phyloP scores from a whole-genome alignment of 225 moss, liverwort and hornwort genomes.

The Ulota crispa region DNA sequence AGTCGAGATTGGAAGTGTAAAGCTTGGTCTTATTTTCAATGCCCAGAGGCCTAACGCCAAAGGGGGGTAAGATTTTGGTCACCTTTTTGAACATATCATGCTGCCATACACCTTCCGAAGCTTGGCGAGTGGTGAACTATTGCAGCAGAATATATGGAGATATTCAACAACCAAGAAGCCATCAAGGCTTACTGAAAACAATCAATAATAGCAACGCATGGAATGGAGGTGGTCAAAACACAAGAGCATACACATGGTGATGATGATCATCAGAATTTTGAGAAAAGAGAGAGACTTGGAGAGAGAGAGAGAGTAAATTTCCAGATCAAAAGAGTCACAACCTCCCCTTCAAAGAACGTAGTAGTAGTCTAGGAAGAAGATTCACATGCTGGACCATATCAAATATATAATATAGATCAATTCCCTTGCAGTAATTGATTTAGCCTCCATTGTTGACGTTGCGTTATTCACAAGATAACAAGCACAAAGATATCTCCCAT shows the following conservation, averaged over 20 bases:
- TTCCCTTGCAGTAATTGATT: conserved; percentile 17
- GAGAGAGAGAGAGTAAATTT: conserved; percentile 35
- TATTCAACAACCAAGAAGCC: conserved; percentile 54
- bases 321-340: conserved; percentile 82
- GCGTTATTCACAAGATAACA: conserved; percentile 31
- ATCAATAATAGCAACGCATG: conserved; percentile 20
- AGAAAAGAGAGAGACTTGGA: conserved; percentile 18
- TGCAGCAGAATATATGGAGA: conserved; percentile 57
- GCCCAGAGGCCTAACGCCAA: conserved; percentile 49
- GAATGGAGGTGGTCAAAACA: conserved; percentile 31
- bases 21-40: conserved; percentile 95
- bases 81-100: conserved; percentile 92
- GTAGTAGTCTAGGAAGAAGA: conserved; percentile 29
- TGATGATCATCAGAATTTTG: conserved; percentile 32
- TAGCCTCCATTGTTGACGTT: conserved; percentile 28
- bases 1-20: conserved; percentile 93
- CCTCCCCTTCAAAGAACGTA: conserved; percentile 52
- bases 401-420: conserved; percentile 5
- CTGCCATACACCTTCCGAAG: conserved; percentile 86
- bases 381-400: conserved; percentile 43
- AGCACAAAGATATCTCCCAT: conserved; percentile 22
- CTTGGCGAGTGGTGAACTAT: conserved; percentile 76
- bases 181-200: conserved; percentile 8
- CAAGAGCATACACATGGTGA: conserved; percentile 25
- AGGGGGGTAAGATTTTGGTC: conserved; percentile 58